A percentile compares a stretch with the other conserved stretches of the same genome.
phyloP scores from a whole-genome alignment of 2,329 filamentous ascomycete species.

The Aspergillus sojae region DNA sequence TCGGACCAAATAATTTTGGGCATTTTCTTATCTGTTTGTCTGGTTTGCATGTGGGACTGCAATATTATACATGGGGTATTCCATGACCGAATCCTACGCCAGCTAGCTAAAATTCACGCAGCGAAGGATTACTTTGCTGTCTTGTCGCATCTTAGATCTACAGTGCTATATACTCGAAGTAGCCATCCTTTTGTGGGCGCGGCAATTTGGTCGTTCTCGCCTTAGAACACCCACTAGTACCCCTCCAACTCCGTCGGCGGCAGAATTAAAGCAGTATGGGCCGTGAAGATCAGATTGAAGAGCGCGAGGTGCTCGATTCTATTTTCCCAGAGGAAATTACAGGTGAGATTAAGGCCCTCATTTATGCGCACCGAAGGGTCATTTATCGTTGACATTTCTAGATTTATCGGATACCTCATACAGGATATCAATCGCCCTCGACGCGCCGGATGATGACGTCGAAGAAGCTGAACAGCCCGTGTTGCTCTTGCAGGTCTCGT shows the following conservation, averaged over 20 bases:
- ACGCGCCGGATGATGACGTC: conserved; percentile 69
- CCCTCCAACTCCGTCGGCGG: conserved; percentile 32
- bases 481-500: conserved; percentile 81
- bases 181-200: background rate
- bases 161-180: background rate
- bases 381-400: conserved; percentile 36
- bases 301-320: conserved; percentile 95
- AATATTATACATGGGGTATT: conserved; percentile 24
- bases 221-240: conserved; percentile 20
- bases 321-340: conserved; percentile 98
- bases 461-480: conserved; percentile 65
- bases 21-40: conserved; percentile 41
- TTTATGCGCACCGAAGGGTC: background rate
- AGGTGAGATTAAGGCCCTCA: conserved; percentile 55
- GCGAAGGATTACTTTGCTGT: background rate
- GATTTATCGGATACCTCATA: conserved; percentile 90
- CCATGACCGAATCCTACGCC: conserved; percentile 16
- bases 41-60: conserved; percentile 44
- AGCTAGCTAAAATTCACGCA: conserved; percentile 8
- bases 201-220: background rate
- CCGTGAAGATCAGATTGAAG: conserved; percentile 87
- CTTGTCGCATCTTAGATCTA: background rate
- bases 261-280: conserved; percentile 45
- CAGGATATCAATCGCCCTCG: conserved; percentile 81
- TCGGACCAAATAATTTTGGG: conserved; percentile 31